Percentiles rank a stretch among this genome's conserved stretches.
phyloP scores from a whole-genome alignment of 345 rosid species.

The Conringia planisiliqua region DNA sequence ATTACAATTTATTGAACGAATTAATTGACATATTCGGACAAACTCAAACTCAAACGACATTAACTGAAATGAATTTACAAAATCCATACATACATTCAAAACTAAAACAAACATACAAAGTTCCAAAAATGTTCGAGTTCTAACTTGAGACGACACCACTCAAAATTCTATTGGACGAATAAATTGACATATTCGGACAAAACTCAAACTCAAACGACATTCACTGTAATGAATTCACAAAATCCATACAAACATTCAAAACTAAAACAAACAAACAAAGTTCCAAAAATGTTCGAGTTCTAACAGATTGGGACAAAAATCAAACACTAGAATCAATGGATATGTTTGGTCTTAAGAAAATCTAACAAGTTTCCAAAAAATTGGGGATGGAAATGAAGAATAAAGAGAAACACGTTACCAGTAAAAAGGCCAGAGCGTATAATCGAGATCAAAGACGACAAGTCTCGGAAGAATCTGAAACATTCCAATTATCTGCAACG shows the following conservation, averaged over 20 bases:
- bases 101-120: neutral
- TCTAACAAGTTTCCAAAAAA: neutral
- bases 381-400: neutral
- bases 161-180: neutral
- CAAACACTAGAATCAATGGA: neutral
- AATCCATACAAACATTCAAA: neutral
- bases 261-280: too few relatives aligned
- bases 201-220: neutral
- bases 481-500: constrained; percentile 52
- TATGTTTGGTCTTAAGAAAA: neutral
- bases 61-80: too few relatives aligned
- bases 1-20: neutral
- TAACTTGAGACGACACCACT: neutral
- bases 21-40: neutral
- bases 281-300: neutral
- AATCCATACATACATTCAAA: neutral
- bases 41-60: neutral
- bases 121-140: neutral
- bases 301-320: neutral
- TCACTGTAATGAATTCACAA: too few relatives aligned
- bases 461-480: constrained; percentile 59
- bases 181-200: neutral
- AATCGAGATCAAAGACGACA: constrained; percentile 80
- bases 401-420: constrained; percentile 38
- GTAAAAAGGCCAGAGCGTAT: constrained; percentile 88